Conservation (phyloP, 495 filamentous ascomycete species). For the Aspergillus nanangensis region DNA sequence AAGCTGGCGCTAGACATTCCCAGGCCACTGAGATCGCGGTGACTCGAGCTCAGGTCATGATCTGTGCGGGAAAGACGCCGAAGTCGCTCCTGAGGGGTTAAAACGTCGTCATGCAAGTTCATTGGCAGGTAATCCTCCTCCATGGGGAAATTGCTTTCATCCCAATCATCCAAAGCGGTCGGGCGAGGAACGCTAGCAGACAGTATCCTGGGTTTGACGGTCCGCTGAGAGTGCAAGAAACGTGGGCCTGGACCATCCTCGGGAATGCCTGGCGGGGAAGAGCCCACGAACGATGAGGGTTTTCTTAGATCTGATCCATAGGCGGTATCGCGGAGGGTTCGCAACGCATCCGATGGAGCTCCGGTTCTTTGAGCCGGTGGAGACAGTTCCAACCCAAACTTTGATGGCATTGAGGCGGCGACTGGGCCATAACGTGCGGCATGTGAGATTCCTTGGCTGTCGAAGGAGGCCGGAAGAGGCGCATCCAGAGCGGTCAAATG, state of each 20-base stretch:
- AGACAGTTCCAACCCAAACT: constrained; percentile 81
- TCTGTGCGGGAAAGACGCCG: constrained; percentile 74
- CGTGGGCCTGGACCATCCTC: constrained; percentile 57
- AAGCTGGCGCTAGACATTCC: constrained; percentile 57
- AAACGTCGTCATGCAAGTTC: constrained; percentile 83
- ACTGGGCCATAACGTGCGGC: constrained; percentile 86
- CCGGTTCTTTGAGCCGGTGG: constrained; percentile 56
- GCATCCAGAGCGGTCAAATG: constrained; percentile 86
- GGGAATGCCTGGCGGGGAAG: constrained; percentile 55
- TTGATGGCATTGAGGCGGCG: constrained; percentile 87
- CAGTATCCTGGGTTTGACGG: constrained; percentile 61
- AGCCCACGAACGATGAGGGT: constrained; percentile 52
- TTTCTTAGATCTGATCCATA: constrained; percentile 66
- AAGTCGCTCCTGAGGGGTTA: constrained; percentile 86
- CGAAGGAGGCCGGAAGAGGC: constrained; percentile 90
- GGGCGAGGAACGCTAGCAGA: constrained; percentile 73
- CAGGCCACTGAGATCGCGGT: constrained; percentile 56
- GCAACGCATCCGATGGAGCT: constrained; percentile 67
- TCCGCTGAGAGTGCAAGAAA: constrained; percentile 81
- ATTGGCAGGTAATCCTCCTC: constrained; percentile 92
- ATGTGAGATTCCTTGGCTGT: constrained; percentile 91
- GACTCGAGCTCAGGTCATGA: constrained; percentile 56
- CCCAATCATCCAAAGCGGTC: constrained; percentile 68
- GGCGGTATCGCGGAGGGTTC: constrained; percentile 77
- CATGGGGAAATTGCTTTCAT: constrained; percentile 77